Evolutionary conservation across 2,329 filamentous ascomycete species (phyloP).

Genomic region (Keithomyces neogunnii): DNA sequence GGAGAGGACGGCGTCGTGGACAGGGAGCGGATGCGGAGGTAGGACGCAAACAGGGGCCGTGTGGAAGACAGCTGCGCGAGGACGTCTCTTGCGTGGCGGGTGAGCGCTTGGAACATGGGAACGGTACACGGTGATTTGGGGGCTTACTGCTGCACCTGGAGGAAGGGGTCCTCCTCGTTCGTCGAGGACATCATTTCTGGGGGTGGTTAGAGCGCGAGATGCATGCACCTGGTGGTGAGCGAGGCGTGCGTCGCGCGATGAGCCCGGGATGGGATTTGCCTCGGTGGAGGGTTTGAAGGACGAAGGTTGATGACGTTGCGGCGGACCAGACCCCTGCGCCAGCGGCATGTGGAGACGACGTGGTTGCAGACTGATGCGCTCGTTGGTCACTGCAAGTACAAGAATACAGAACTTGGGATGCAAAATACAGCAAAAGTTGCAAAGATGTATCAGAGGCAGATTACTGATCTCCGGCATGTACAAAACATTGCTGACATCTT

Average conservation of each 20-base stretch:
- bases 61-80: constrained; percentile 72
- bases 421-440: no score
- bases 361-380: no score
- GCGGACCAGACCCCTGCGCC: no score
- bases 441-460: no score
- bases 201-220: not conserved
- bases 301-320: not conserved
- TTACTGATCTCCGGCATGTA: no score
- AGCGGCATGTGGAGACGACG: no score
- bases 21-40: constrained; percentile 88
- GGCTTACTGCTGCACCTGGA: constrained; percentile 59
- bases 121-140: not conserved
- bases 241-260: not conserved
- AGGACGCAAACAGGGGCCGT: constrained; percentile 85
- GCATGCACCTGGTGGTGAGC: not conserved
- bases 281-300: not conserved
- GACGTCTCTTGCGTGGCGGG: constrained; percentile 59
- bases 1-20: constrained; percentile 63
- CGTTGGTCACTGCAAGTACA: no score
- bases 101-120: not conserved
- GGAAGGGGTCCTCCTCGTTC: constrained; percentile 61
- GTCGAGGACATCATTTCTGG: constrained; percentile 57
- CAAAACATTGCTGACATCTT: no score
- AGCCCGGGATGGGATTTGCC: not conserved
- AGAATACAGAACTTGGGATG: no score